Evolutionary conservation across 2,329 filamentous ascomycete genomes (phyloP), one percentile per base, ranked within the genome.

Genomic region (Fusarium burgessii): DNA sequence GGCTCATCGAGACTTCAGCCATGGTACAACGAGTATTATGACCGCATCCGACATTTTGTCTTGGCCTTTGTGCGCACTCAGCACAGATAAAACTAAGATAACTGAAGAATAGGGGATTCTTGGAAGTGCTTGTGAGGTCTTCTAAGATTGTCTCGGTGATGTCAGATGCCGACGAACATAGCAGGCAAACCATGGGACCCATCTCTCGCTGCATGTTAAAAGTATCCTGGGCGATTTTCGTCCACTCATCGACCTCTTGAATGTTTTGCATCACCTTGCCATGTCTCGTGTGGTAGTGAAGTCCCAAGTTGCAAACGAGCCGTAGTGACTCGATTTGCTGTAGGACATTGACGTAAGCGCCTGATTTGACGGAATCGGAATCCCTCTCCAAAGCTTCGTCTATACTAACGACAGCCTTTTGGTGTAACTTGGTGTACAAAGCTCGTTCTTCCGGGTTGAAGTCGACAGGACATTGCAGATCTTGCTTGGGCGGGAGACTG

Each of bases 271-370:
- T 35, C 5, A 27, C 12, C 4, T 68, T 64, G 14, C 74, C 71
- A 13, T 82, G 76, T n/a, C 80, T 73, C 7, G 58, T 57, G 6
- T 76, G 72, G 32, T 84, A 85, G n/a, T 78, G 71, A 0, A 83
- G 54, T 0, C 86, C 85, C 1, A 86, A 72, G 46, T 86, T 82
- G 38, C 85, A 87, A 6, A 86, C 74, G 18, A 85, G 74, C 2
- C 85, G 76, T 59, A 87, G 71, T 0, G 78, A 75, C 32, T 87
- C 82, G 33, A 87, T 84, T 43, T 80, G 78, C 61, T 84, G 81
- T 2, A 87, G 66, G 2, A 82, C 80, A 45, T 84, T 86, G 13
- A 82, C 75, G 47, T 80, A 85, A 0, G 76, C 64, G 0, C 70
- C 70, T 1, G 61, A 33, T 0, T 62, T 66, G 2, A 62, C 46